Base-by-base conservation (phyloP, 106 monocot species). In the Agapanthus africanus region DNA sequence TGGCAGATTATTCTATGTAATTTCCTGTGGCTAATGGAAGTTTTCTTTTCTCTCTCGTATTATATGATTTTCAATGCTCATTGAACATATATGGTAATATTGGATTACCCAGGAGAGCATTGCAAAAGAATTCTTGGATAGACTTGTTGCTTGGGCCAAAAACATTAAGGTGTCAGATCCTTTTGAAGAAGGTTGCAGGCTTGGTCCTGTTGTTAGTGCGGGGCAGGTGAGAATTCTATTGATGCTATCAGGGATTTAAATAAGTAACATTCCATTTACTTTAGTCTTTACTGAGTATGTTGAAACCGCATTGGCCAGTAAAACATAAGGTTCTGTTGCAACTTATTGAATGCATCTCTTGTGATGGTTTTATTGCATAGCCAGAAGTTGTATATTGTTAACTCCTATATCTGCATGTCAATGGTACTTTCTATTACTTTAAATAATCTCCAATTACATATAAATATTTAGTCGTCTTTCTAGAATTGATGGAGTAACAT, bases 151-250 rank as follows among this genome's bases (percentile, higher is more conserved):
- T 68, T 97, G 97, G 97, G 80, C 74, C 38, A 86, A 82, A 70
- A 87, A 59, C 73, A 97, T 97, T 60, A 97, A 97, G 69, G 46
- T 97, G 22, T 91, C 97, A 66, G 89, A 97, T 89, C 97, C 97
- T 71, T 23, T 97, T 10, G 92, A 92, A 85, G 97, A 97, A 83
- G 97, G 89, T 40, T 97, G 97, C 77, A 86, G 89, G 65, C 86
- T 97, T 79, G 97, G 97, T 11, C 91, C 97, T 70, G 84, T 97
- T 70, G 80, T 91, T 34, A 97, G 87, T 87, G 82, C 76, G 77
- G 83, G 78, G 40, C 97, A 97, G 89, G 97, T 92, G 78, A 35
- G 39, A 26, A 19, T 71, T 37, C 14, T 37, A 26, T 1, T 35
- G 0, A 37, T 68, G 6, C 32, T 54, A 16, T 34, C 15, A 59